These are phyloP conservation scores for Hippophae tibetana DNA, from an alignment of 306 rosid species.

Conservation along the genomic window DNA sequence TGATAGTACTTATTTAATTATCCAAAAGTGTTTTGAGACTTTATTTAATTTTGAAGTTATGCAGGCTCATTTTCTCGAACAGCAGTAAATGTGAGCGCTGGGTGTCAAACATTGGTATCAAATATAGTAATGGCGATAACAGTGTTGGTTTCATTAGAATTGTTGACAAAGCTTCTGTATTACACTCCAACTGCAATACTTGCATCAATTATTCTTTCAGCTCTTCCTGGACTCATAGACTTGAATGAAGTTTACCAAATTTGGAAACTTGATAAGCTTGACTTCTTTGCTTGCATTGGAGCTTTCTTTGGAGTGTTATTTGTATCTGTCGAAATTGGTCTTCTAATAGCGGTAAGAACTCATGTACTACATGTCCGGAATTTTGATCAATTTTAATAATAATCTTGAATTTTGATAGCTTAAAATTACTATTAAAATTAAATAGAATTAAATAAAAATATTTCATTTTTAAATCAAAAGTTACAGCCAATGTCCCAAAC, in stretches of 20 bases:
- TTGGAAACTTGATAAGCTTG: slow-evolving; percentile 75
- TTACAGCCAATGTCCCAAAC: too few relatives aligned
- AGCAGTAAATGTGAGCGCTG: slow-evolving; percentile 70
- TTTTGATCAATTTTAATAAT: too few relatives aligned
- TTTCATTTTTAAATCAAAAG: too few relatives aligned
- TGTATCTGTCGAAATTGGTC: slow-evolving; percentile 67
- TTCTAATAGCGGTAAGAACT: slow-evolving; percentile 63
- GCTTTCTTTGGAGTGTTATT: slow-evolving; percentile 77
- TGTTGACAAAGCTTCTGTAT: slow-evolving; percentile 57
- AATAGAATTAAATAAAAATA: too few relatives aligned
- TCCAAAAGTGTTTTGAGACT: neutral
- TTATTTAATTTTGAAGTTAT: neutral
- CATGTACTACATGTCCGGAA: neutral
- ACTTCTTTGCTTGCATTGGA: slow-evolving; percentile 56
- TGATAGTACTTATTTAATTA: neutral
- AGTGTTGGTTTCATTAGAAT: slow-evolving; percentile 49
- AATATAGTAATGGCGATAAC: slow-evolving; percentile 70
- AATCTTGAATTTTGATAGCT: too few relatives aligned
- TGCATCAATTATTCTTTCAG: slow-evolving; percentile 68
- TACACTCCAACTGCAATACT: slow-evolving; percentile 72
- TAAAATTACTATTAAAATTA: too few relatives aligned
- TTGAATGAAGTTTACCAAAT: slow-evolving; percentile 41
- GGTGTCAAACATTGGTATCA: slow-evolving; percentile 57
- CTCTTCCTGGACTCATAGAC: slow-evolving; percentile 72
- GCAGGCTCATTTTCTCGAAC: slow-evolving; percentile 78